A percentile compares a stretch with the other conserved stretches of the same genome.
These are phyloP conservation scores for Ophiosphaerella korrae DNA, from an alignment of 2,329 filamentous ascomycete species.

Conservation along the genomic window DNA sequence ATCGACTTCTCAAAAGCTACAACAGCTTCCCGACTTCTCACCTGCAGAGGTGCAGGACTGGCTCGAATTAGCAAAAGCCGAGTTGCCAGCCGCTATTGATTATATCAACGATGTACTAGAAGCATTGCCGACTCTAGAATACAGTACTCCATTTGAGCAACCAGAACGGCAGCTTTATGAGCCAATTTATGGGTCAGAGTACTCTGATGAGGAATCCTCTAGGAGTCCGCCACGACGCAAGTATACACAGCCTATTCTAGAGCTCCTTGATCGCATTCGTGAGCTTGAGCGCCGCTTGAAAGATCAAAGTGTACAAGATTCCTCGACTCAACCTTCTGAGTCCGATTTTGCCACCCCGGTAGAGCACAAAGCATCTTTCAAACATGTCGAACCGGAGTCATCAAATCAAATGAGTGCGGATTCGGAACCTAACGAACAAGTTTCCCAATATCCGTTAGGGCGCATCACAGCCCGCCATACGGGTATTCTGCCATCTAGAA, in stretches of 20 bases:
- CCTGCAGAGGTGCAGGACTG: slow-evolving; percentile 20
- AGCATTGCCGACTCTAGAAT: slow-evolving; percentile 1
- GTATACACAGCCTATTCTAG: slow-evolving; percentile 18
- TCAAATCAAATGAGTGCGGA: neutral
- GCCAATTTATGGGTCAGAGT: neutral
- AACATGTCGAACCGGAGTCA: slow-evolving; percentile 1
- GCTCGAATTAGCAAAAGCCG: slow-evolving; percentile 21
- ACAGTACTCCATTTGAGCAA: neutral
- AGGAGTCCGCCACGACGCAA: slow-evolving; percentile 6
- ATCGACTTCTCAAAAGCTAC: slow-evolving; percentile 9
- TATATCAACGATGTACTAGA: slow-evolving; percentile 14
- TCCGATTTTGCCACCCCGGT: neutral
- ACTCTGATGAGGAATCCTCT: slow-evolving; percentile 3
- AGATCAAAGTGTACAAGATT: neutral
- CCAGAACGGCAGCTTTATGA: slow-evolving; percentile 4
- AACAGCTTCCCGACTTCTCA: slow-evolving; percentile 14
- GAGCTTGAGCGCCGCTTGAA: slow-evolving; percentile 14
- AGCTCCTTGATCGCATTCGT: slow-evolving; percentile 13
- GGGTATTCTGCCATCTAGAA: neutral
- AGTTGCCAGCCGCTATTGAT: slow-evolving; percentile 22
- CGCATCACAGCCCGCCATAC: neutral
- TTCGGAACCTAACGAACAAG: neutral
- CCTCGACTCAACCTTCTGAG: neutral
- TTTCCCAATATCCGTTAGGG: neutral
- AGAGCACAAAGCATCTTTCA: neutral